Evolutionary conservation across 169 alveolate species (phyloP).

Genomic region (Babesia ovata): DNA sequence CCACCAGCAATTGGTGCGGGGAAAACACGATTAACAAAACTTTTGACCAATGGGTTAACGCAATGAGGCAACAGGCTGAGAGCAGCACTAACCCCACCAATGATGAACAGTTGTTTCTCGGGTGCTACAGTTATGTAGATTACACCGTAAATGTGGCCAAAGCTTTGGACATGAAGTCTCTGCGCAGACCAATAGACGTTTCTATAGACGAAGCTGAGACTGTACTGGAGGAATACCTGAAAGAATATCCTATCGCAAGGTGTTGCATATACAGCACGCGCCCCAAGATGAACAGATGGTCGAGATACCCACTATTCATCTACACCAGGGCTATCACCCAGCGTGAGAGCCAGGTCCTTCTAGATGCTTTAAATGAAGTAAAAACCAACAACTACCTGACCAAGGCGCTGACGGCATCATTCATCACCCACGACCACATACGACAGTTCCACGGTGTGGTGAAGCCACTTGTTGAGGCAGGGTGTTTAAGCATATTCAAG

Average conservation of each 20-base stretch:
- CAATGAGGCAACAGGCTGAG: constrained; percentile 12
- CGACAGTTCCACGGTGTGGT: constrained; percentile 2
- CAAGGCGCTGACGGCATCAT: constrained; percentile 9
- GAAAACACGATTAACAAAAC: constrained; percentile 30
- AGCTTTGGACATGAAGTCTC: constrained; percentile 6
- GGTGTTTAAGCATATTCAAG: constrained; percentile 22
- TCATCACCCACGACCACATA: constrained; percentile 9
- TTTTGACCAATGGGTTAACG: constrained; percentile 16
- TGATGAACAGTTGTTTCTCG: constrained; percentile 24
- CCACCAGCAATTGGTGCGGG: constrained; percentile 36
- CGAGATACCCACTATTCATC: constrained; percentile 34
- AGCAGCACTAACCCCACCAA: background rate
- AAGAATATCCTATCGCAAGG: constrained; percentile 33
- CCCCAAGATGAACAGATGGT: constrained; percentile 14
- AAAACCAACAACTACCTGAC: constrained; percentile 14
- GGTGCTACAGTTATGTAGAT: constrained; percentile 31
- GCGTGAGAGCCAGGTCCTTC: constrained; percentile 12
- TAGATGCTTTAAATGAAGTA: constrained; percentile 12
- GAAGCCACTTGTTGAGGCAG: constrained; percentile 3
- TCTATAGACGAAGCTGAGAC: background rate
- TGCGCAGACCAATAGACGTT: constrained; percentile 11
- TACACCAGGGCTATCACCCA: constrained; percentile 18
- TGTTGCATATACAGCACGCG: constrained; percentile 7
- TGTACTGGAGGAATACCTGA: constrained; percentile 17
- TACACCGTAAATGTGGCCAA: constrained; percentile 7